A percentile compares a stretch with the other conserved stretches of the same genome.
Conservation (phyloP, 371 early-diverging fungal species). For the Choanephora cucurbitarum region DNA sequence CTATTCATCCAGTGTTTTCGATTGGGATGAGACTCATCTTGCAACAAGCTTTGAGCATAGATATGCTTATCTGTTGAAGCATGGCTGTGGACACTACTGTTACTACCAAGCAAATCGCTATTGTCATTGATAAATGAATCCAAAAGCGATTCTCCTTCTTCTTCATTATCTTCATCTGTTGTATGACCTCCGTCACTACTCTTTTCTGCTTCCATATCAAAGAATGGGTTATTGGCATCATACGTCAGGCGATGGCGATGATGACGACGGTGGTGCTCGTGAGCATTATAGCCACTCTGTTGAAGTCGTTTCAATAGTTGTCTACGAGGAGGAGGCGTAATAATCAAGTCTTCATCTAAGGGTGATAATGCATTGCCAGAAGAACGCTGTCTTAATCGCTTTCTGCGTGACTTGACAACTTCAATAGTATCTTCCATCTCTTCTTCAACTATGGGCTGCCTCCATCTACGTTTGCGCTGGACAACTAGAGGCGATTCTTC, state of each 20-base stretch:
- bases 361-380: neutral
- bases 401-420: neutral
- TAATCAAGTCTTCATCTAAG: slow-evolving; percentile 9
- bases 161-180: slow-evolving; percentile 20
- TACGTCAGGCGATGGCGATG: neutral
- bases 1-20: slow-evolving; percentile 21
- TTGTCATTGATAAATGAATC: slow-evolving; percentile 30
- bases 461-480: too few relatives aligned
- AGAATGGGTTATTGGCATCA: slow-evolving; percentile 18
- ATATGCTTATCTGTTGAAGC: neutral
- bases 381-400: neutral
- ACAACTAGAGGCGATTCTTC: neutral
- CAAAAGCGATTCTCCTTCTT: slow-evolving; percentile 8
- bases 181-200: slow-evolving; percentile 23
- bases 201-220: slow-evolving; percentile 27
- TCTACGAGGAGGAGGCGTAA: neutral
- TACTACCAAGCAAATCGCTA: neutral
- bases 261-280: too few relatives aligned
- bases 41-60: neutral
- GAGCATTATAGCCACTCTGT: neutral
- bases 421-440: too few relatives aligned
- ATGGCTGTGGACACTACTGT: neutral
- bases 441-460: neutral
- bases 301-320: neutral
- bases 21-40: neutral